Evolutionary conservation across 225 moss, liverwort and hornwort genomes (phyloP), one percentile per base, ranked within the genome.

Genomic region (Rhytidiadelphus loreus): DNA sequence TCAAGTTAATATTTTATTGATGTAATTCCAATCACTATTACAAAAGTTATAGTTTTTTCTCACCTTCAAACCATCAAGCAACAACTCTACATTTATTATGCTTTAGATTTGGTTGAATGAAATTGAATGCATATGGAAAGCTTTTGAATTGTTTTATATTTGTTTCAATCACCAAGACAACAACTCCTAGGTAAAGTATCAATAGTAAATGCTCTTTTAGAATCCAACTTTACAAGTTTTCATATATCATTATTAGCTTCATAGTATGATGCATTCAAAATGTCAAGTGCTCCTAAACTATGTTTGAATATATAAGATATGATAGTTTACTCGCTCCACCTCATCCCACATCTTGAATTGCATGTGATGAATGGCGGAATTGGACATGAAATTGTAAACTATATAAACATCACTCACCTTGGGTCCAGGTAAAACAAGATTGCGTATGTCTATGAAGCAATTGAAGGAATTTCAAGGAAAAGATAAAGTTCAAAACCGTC

Each of bases 351-450:
- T 69, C 8, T 8, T 44, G 5, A 44, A 72, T 44, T 16, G 44
- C 28, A 72, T 29, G 72, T 44, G 6, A 44, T 32, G 4, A 19
- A 30, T 80, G 8, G 11, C 2, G 7, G 28, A 80, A 3, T 28
- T 12, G 7, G 4, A 8, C 2, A 19, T 59, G 20, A 59, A 29
- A 30, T 5, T 60, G 19, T 3, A 28, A 20, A 13, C 8, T 13
- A 29, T 8, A 0, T 7, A 3, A 5, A 59, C 29, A 0, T 24
- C 18, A 29, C 4, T 26, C 1, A 1, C 8, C 33, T 33, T 33
- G 1, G 4, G 2, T 69, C 0, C 1, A 69, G 23, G 23, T 13
- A 39, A 69, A 69, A 69, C 23, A 69, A 69, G 69, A 39, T 39
- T 69, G 13, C 2, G 23, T 4, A 39, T 39, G 39, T 69, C 69